Conservation (phyloP, 306 rosid species). For the Delonix regia region DNA sequence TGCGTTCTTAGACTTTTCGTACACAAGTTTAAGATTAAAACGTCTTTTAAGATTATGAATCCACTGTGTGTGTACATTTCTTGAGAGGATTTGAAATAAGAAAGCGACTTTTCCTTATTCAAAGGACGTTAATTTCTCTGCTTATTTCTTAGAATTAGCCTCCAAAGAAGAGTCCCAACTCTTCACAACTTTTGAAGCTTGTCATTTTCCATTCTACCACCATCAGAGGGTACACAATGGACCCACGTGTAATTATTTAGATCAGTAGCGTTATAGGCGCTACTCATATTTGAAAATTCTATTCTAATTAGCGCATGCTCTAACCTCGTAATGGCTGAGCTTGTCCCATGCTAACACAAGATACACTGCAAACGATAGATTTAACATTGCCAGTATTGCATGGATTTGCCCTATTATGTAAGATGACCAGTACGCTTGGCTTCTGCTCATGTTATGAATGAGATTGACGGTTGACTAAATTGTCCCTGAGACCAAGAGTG, state of each 20-base stretch:
- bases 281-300: constrained; percentile 16
- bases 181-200: background rate
- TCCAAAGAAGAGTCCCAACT: background rate
- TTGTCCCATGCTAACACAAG: background rate
- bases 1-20: constrained; percentile 15
- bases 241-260: constrained; percentile 38
- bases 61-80: background rate
- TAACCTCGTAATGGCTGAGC: background rate
- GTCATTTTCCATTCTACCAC: background rate
- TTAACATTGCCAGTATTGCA: too few relatives aligned
- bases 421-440: too few relatives aligned
- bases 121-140: constrained; percentile 33
- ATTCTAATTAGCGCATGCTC: background rate
- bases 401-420: too few relatives aligned
- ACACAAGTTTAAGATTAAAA: constrained; percentile 9
- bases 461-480: background rate
- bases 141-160: constrained; percentile 18
- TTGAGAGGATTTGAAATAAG: constrained; percentile 23
- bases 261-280: background rate
- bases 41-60: constrained; percentile 35
- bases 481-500: background rate
- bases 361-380: too few relatives aligned
- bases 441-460: background rate
- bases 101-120: constrained; percentile 27
- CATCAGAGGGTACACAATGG: constrained; percentile 31